Evolutionary conservation across 2,329 filamentous ascomycete genomes (phyloP).

Genomic region (Verticillium nubilum): DNA sequence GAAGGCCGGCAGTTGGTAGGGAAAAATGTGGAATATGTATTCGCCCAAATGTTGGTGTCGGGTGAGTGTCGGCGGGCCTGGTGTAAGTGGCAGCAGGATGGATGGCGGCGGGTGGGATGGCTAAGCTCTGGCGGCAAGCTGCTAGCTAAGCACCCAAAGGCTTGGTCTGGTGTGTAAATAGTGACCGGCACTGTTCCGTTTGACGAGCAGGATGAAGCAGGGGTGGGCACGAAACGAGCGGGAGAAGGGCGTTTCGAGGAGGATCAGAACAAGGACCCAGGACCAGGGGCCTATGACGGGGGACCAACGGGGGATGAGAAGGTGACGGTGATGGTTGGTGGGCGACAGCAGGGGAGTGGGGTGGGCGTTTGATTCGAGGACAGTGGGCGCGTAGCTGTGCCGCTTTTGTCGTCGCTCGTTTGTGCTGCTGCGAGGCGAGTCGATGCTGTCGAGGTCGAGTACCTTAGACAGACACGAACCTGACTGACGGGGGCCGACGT

Average conservation of each 20-base stretch:
- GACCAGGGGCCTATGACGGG: not conserved
- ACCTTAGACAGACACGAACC: not conserved
- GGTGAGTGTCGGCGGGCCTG: constrained; percentile 11
- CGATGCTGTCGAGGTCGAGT: not conserved
- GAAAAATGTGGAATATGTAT: constrained; percentile 6
- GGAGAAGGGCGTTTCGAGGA: constrained; percentile 1
- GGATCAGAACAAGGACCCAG: not conserved
- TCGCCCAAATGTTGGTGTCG: constrained; percentile 18
- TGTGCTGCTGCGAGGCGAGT: not conserved
- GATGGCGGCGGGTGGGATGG: constrained; percentile 16
- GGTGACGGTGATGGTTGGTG: not conserved
- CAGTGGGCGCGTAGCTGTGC: not conserved
- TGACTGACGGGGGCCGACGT: not conserved
- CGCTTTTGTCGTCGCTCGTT: not conserved
- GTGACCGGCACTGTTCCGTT: not conserved
- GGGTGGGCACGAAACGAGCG: constrained; percentile 3
- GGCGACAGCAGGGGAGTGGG: not conserved
- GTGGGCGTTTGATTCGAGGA: not conserved
- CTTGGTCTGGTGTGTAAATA: not conserved
- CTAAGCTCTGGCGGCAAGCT: constrained; percentile 13
- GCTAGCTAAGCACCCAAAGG: not conserved
- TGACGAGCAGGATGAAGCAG: not conserved
- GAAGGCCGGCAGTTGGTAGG: constrained; percentile 25
- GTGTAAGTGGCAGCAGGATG: constrained; percentile 19
- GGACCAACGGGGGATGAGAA: not conserved